Percentiles rank a stretch among this genome's conserved stretches.
phyloP scores from a whole-genome alignment of 495 filamentous ascomycete species.

The Podospora australis region DNA sequence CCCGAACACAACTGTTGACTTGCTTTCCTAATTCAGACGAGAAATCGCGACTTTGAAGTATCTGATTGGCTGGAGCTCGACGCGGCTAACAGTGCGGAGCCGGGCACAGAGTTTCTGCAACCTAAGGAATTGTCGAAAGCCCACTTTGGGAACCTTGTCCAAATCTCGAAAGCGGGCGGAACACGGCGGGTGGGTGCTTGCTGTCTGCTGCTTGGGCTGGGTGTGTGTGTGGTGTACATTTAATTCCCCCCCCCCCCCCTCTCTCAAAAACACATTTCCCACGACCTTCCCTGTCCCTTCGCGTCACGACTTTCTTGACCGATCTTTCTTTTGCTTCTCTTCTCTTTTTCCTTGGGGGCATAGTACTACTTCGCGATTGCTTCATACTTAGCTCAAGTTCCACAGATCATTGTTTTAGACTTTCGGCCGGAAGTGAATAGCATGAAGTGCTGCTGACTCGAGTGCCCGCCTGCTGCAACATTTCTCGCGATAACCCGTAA shows the following conservation, averaged over 20 bases:
- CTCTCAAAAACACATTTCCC: neutral
- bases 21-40: slow-evolving; percentile 17
- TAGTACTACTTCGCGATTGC: neutral
- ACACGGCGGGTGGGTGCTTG: too few species aligned
- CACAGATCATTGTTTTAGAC: neutral
- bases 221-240: neutral
- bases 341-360: neutral
- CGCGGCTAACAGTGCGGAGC: slow-evolving; percentile 13
- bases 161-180: too few species aligned
- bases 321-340: slow-evolving; percentile 1
- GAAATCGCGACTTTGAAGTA: slow-evolving; percentile 6
- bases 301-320: neutral
- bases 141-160: too few species aligned
- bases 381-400: neutral
- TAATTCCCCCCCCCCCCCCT: slow-evolving; percentile 1
- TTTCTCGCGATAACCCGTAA: neutral
- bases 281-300: neutral
- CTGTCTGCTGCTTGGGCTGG: too few species aligned
- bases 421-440: neutral
- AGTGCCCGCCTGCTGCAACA: neutral
- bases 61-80: slow-evolving; percentile 17
- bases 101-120: slow-evolving; percentile 5
- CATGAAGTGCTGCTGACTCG: neutral
- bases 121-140: too few species aligned
- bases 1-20: slow-evolving; percentile 23